Evolutionary conservation across 306 rosid species (phyloP), one percentile per base, ranked within the genome.

Genomic region (Lotus japonicus): DNA sequence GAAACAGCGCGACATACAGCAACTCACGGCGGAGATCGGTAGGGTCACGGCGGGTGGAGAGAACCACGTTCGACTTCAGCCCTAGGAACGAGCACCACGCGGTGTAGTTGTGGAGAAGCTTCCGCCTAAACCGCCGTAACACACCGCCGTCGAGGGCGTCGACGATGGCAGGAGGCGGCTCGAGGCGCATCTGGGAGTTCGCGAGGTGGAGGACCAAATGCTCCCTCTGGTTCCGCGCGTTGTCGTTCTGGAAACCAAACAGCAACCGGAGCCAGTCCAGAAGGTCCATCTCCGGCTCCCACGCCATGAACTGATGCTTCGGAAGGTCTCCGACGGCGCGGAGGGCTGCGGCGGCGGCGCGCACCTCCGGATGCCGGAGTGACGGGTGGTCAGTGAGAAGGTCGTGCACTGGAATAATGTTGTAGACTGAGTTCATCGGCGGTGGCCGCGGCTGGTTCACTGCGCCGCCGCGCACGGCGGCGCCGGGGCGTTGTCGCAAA

Each of bases 131-230:
- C 2, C 70, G 43, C 9, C 72, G 77, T 3, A 92, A 82, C 12
- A 92, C 96, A 4, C 35, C 10, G 11, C 75, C 68, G 26, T 80
- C 83, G n/a, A 92, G 96, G 6, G 54, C 46, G 65, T 92, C 97
- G 1, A 12, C 59, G 9, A 49, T 7, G 3, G 45, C 5, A 0
- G 91, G 96, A 6, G 85, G 68, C 0, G 83, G 87, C 13, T 77
- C 87, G 12, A 90, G 83, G 6, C 94, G 97, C 98, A 92, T 90
- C 89, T 92, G 98, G 28, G 87, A 80, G 81, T 92, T 90, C 6
- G 97, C 94, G 2, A 92, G 81, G 75, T 92, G 98, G 53, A 92
- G 98, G 6, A 92, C 98, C 70, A 92, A 62, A 72, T 92, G 96
- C 78, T 92, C 98, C 69, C 98, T 74, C 76, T 92, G 98, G 83